Base-by-base conservation (phyloP, 2,329 filamentous ascomycete genomes). In the Aciculosporium take region DNA sequence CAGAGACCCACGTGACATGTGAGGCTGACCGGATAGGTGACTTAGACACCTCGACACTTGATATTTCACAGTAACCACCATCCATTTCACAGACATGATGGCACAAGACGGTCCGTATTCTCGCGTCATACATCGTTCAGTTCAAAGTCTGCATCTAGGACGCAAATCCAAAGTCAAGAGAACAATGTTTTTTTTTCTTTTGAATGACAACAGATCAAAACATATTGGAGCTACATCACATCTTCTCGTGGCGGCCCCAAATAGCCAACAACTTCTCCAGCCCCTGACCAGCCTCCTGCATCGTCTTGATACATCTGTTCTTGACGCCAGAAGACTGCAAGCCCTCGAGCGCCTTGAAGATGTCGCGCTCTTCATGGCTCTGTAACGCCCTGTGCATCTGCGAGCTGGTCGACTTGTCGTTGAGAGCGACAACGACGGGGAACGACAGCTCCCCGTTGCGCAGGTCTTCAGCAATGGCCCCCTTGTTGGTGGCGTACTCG, bases 401-500 rank as follows among this genome's bases (percentile, higher is more conserved):
- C 7, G 34, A 15, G 1, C 33, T 15, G 17, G 30, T 27, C 15
- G 12, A 33, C 1, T 41, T 12, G 8, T 48, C 42, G 25, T 44
- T 44, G 28, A 48, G 46, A 17, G 46, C 46, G 7, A 48, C 35
- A 28, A 48, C 46, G 21, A 48, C 39, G 12, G 46, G 46, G 23
- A 40, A 48, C 0, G 46, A 46, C 17, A 48, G 15, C 10, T 48
- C 46, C 3, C 46, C 41, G n/a, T 48, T 48, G 2, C 46, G 46
- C 8, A 48, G 31, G 24, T 48, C 46, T 30, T 48, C 46, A 3
- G 44, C 46, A 30, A 48, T 34, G 9, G 44, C 37, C 1, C 46
- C 46, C 31, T 48, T 48, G 37, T 45, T 46, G 34, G 12, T 28
- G 13, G 42, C 42, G 28, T 48, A 48, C 31, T 48, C 46, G 9